Conservation (phyloP, 306 rosid species). For the Quercus cerris region DNA sequence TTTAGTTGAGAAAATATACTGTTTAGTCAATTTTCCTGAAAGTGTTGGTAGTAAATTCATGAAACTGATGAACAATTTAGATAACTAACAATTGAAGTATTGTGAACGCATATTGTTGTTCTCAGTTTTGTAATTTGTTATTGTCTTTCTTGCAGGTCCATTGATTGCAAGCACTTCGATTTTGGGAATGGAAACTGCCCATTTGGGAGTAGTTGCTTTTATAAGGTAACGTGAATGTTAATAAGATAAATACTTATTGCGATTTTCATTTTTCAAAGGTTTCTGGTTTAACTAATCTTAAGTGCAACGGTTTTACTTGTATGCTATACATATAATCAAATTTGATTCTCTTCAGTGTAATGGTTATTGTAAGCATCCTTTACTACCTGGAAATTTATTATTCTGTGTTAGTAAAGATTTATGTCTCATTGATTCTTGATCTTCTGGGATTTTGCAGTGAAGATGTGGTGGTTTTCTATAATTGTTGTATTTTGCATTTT, state of each 20-base stretch:
- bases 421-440: background rate
- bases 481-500: background rate
- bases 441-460: background rate
- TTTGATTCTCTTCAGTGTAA: no score
- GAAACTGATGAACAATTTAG: background rate
- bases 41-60: background rate
- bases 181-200: conserved; percentile 98
- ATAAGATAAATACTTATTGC: background rate
- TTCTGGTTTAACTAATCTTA: no score
- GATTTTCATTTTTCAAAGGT: background rate
- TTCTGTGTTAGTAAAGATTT: background rate
- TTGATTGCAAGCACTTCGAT: conserved; percentile 97
- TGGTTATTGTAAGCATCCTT: background rate
- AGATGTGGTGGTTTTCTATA: background rate
- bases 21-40: background rate
- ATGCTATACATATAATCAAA: no score
- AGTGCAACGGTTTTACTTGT: no score
- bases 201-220: conserved; percentile 93
- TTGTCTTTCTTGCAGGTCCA: conserved; percentile 54
- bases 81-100: background rate
- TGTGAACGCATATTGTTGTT: no score
- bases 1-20: background rate
- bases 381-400: background rate
- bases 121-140: background rate
- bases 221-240: conserved; percentile 62